phyloP scores from a whole-genome alignment of 257 asterid genomes.

The Solanum paucissectum region DNA sequence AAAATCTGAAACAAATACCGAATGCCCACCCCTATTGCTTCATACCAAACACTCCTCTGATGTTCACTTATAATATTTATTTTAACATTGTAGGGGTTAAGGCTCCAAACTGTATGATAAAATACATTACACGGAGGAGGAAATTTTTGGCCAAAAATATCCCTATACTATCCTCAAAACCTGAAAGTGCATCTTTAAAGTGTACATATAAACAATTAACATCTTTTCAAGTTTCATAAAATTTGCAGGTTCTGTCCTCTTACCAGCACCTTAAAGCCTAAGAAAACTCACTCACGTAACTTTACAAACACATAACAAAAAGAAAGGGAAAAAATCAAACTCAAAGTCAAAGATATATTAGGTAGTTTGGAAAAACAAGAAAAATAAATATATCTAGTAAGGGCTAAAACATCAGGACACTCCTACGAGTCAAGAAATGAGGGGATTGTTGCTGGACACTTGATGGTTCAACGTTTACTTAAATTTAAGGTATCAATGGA shows the following conservation, averaged over 20 bases:
- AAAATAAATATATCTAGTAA: background rate
- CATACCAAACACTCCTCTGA: background rate
- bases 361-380: background rate
- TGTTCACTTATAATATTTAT: background rate
- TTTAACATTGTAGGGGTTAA: too few relatives aligned
- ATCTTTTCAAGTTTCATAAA: background rate
- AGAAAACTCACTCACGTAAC: background rate
- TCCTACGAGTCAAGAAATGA: background rate
- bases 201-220: background rate
- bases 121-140: background rate
- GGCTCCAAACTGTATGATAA: background rate
- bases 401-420: background rate
- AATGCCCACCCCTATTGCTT: background rate
- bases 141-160: background rate
- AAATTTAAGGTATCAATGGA: background rate
- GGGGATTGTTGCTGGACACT: background rate
- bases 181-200: background rate
- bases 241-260: background rate
- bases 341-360: background rate
- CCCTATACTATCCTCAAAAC: background rate
- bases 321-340: background rate
- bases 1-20: too few relatives aligned
- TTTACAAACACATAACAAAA: background rate
- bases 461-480: background rate
- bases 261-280: background rate